A percentile compares a stretch with the other conserved stretches of the same genome.
Conservation (phyloP, 2,329 filamentous ascomycete genomes). For the Mycosphaerella sp. region DNA sequence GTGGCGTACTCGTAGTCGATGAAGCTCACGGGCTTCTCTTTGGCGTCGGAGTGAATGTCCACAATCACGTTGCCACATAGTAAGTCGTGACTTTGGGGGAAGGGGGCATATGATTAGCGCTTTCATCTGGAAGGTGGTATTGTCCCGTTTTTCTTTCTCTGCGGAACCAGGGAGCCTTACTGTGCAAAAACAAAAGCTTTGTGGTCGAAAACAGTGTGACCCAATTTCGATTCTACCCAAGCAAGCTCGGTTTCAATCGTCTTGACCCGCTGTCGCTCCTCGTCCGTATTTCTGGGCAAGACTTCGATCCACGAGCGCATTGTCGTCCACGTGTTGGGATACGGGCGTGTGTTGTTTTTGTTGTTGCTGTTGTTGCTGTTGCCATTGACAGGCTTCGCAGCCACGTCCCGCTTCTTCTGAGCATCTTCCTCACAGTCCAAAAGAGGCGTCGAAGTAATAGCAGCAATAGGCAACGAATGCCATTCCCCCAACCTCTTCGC, state of each 20-base stretch:
- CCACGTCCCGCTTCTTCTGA: slow-evolving; percentile 18
- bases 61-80: slow-evolving; percentile 96
- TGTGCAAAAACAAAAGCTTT: slow-evolving; percentile 86
- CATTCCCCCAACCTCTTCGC: slow-evolving; percentile 82
- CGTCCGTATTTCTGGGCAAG: slow-evolving; percentile 65
- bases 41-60: slow-evolving; percentile 16
- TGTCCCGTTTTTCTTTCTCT: neutral
- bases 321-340: slow-evolving; percentile 89
- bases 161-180: neutral
- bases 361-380: slow-evolving; percentile 28
- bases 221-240: slow-evolving; percentile 59
- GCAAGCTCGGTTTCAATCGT: slow-evolving; percentile 66
- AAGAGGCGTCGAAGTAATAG: slow-evolving; percentile 38
- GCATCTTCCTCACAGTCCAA: slow-evolving; percentile 19
- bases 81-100: slow-evolving; percentile 60
- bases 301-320: slow-evolving; percentile 94
- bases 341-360: slow-evolving; percentile 52
- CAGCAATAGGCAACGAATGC: slow-evolving; percentile 62
- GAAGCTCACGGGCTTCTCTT: slow-evolving; percentile 57
- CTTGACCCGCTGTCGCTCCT: slow-evolving; percentile 60
- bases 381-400: slow-evolving; percentile 18
- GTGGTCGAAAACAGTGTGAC: slow-evolving; percentile 68
- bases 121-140: neutral
- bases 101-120: neutral
- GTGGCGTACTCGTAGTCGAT: slow-evolving; percentile 99